Conservation (phyloP, 257 asterid species). For the Nicotiana knightiana region DNA sequence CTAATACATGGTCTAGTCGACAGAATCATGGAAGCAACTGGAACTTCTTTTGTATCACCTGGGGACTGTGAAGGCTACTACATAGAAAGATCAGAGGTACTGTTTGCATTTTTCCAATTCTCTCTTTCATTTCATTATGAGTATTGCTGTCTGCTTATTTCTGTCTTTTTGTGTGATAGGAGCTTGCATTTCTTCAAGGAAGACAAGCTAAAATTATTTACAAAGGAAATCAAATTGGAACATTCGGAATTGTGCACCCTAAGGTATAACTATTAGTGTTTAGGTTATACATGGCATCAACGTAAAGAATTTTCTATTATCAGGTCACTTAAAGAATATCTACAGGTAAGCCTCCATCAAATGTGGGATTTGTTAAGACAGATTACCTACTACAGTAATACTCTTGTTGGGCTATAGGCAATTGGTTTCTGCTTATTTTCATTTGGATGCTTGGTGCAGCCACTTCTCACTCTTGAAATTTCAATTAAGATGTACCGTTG, state of each 20-base stretch:
- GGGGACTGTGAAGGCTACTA: conserved; percentile 67
- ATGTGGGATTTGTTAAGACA: too few species aligned
- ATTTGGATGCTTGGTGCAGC: neutral
- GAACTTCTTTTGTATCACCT: conserved; percentile 51
- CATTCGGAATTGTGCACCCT: conserved; percentile 89
- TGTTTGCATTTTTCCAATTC: neutral
- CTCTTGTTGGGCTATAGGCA: neutral
- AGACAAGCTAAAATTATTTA: conserved; percentile 65
- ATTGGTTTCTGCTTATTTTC: neutral
- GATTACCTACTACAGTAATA: too few species aligned
- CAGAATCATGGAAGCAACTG: conserved; percentile 82
- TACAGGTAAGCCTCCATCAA: too few species aligned
- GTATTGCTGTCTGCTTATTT: conserved; percentile 9
- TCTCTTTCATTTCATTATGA: neutral
- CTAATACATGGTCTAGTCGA: conserved; percentile 89
- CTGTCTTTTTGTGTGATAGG: conserved; percentile 32
- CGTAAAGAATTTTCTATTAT: too few species aligned
- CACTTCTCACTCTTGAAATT: neutral
- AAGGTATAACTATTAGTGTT: conserved; percentile 40
- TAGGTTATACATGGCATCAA: too few species aligned
- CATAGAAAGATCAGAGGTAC: conserved; percentile 69
- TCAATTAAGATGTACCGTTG: neutral
- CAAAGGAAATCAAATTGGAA: conserved; percentile 47
- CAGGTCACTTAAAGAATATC: too few species aligned
- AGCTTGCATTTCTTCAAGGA: conserved; percentile 77